phyloP scores from a whole-genome alignment of 2,329 filamentous ascomycete species.

The Fusarium austroafricanum region DNA sequence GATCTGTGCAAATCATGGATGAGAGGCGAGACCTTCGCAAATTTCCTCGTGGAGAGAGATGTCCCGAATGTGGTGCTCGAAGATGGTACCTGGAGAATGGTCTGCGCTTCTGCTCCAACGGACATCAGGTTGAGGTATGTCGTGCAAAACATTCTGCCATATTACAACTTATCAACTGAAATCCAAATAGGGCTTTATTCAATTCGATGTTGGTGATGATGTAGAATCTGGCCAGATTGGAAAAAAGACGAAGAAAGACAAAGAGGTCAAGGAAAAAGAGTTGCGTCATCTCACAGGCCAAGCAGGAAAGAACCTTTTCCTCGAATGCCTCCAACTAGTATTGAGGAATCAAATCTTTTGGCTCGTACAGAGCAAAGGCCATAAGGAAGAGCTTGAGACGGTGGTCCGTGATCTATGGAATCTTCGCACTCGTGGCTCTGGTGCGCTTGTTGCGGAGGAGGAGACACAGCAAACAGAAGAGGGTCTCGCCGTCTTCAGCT shows the following conservation, averaged over 20 bases:
- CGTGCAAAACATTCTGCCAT: neutral
- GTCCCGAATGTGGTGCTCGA: slow-evolving; percentile 75
- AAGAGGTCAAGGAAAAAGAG: slow-evolving; percentile 65
- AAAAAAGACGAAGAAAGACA: slow-evolving; percentile 65
- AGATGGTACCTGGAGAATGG: slow-evolving; percentile 81
- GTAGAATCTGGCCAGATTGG: slow-evolving; percentile 75
- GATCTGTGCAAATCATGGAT: slow-evolving; percentile 51
- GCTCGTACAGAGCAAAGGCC: slow-evolving; percentile 73
- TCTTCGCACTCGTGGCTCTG: slow-evolving; percentile 67
- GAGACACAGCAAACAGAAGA: slow-evolving; percentile 39
- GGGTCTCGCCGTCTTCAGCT: slow-evolving; percentile 54
- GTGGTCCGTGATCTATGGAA: slow-evolving; percentile 89
- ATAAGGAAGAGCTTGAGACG: slow-evolving; percentile 79
- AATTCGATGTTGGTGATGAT: slow-evolving; percentile 72
- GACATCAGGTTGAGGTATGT: slow-evolving; percentile 79
- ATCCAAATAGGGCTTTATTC: slow-evolving; percentile 60
- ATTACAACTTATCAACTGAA: neutral
- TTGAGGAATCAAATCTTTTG: slow-evolving; percentile 84
- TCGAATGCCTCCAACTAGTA: slow-evolving; percentile 86
- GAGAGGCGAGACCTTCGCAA: slow-evolving; percentile 59
- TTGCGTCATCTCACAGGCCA: slow-evolving; percentile 71
- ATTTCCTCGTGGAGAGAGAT: slow-evolving; percentile 65
- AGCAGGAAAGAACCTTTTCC: slow-evolving; percentile 79
- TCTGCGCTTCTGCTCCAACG: slow-evolving; percentile 81
- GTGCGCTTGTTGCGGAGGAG: slow-evolving; percentile 51